Evolutionary conservation across 1,139 yeast genomes (phyloP).

Genomic region (Yamadazyma pseudoaaseri): DNA sequence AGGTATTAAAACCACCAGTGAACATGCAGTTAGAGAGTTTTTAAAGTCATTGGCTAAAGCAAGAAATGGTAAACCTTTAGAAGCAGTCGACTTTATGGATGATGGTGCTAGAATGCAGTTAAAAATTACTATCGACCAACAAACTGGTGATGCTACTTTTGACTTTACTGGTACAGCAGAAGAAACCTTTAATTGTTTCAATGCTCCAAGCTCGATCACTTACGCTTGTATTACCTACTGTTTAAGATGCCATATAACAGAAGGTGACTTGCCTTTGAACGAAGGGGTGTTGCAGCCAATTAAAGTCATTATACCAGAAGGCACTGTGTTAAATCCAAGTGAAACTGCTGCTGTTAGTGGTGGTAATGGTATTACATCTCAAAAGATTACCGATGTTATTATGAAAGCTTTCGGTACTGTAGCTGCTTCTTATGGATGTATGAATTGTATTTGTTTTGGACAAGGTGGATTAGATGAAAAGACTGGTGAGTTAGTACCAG

Average conservation of each 20-base stretch:
- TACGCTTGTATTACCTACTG: constrained; percentile 43
- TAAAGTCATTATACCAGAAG: constrained; percentile 35
- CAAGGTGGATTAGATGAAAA: constrained; percentile 34
- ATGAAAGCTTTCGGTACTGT: constrained; percentile 66
- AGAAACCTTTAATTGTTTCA: constrained; percentile 41
- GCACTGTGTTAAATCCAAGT: constrained; percentile 39
- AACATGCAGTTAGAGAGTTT: constrained; percentile 49
- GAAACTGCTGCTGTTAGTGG: constrained; percentile 46
- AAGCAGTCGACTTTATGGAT: constrained; percentile 56
- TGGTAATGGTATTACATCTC: constrained; percentile 50
- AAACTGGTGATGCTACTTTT: constrained; percentile 48
- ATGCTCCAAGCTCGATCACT: constrained; percentile 45
- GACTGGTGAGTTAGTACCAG: constrained; percentile 33
- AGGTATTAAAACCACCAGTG: constrained; percentile 62
- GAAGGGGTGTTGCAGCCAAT: constrained; percentile 46
- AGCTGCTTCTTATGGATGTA: constrained; percentile 43
- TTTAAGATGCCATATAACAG: constrained; percentile 47
- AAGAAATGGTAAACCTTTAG: constrained; percentile 30
- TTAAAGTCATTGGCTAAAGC: constrained; percentile 33
- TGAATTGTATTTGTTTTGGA: constrained; percentile 46
- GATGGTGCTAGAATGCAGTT: constrained; percentile 58
- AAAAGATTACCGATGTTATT: constrained; percentile 57
- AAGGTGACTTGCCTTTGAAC: constrained; percentile 46
- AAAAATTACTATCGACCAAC: constrained; percentile 38
- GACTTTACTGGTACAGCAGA: constrained; percentile 55